phyloP scores from a whole-genome alignment of 148 eudicot species.

The Polygonum aviculare region DNA sequence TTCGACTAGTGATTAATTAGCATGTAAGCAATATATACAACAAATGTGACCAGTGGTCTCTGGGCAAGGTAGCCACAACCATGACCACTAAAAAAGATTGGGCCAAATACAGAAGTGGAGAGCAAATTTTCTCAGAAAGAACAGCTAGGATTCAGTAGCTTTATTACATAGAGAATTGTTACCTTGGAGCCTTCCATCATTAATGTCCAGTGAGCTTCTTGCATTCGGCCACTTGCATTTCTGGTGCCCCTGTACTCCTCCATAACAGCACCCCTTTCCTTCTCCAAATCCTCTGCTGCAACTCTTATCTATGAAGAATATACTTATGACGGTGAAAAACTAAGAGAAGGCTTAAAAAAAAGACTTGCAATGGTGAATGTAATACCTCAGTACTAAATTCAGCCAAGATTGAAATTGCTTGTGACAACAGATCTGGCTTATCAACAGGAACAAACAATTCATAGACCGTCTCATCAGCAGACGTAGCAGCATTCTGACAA shows the following conservation, averaged over 20 bases:
- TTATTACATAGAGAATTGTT: neutral
- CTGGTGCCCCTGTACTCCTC: constrained; percentile 81
- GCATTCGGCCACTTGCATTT: constrained; percentile 90
- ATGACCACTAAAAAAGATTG: no score
- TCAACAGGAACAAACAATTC: constrained; percentile 92
- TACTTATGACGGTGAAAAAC: neutral
- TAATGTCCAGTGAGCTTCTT: constrained; percentile 79
- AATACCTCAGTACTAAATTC: constrained; percentile 81
- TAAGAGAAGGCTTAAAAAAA: neutral
- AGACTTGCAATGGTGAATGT: neutral
- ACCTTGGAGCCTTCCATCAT: constrained; percentile 95
- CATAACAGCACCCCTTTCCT: constrained; percentile 94
- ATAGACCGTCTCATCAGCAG: constrained; percentile 80
- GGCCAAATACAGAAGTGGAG: no score
- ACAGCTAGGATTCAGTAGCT: neutral
- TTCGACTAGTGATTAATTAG: neutral
- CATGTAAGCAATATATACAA: neutral
- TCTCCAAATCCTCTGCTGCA: constrained; percentile 75
- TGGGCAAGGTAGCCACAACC: neutral
- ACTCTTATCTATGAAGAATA: constrained; percentile 46
- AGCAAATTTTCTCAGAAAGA: no score
- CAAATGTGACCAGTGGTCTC: neutral
- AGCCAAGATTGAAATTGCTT: constrained; percentile 74
- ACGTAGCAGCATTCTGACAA: constrained; percentile 82
- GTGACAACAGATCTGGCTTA: constrained; percentile 73